These are phyloP conservation scores for Cercospora sp. DNA, from an alignment of 2,329 filamentous ascomycete species.

Conservation along the genomic window DNA sequence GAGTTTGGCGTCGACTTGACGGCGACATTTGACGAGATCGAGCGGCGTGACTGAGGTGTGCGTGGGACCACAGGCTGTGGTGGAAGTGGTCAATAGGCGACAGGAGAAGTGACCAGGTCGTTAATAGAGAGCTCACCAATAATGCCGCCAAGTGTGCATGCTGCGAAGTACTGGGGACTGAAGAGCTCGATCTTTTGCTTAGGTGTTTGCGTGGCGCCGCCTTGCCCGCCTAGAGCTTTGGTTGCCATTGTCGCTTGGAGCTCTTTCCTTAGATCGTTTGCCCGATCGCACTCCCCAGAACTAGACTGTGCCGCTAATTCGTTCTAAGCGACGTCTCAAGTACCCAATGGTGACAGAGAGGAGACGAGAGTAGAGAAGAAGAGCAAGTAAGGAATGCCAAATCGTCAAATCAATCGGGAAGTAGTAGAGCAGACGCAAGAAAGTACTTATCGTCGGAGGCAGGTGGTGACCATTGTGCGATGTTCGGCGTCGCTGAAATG, in stretches of 20 bases:
- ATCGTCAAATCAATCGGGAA: background rate
- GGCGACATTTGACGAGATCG: constrained; percentile 86
- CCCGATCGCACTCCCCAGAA: background rate
- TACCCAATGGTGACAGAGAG: background rate
- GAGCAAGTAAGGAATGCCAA: background rate
- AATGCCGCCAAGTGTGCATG: constrained; percentile 78
- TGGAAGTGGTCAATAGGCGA: no score
- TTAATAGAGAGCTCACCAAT: constrained; percentile 41
- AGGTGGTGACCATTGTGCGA: background rate
- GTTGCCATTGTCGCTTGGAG: constrained; percentile 6
- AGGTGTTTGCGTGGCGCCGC: constrained; percentile 54
- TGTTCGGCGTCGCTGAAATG: background rate
- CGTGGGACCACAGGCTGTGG: constrained; percentile 71
- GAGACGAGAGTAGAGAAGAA: background rate
- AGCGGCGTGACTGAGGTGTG: constrained; percentile 84
- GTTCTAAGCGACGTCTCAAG: background rate
- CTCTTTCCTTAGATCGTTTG: background rate
- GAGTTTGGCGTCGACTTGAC: constrained; percentile 80
- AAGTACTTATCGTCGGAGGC: constrained; percentile 2
- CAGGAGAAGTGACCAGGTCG: background rate
- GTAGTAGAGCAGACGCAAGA: background rate
- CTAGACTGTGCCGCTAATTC: background rate
- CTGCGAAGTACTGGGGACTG: constrained; percentile 77
- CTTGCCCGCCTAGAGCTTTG: constrained; percentile 10
- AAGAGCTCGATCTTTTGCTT: constrained; percentile 77